A percentile compares a stretch with the other conserved stretches of the same genome.
phyloP scores from a whole-genome alignment of 1,284 basidiomycete species.

The Earliella scabrosa region DNA sequence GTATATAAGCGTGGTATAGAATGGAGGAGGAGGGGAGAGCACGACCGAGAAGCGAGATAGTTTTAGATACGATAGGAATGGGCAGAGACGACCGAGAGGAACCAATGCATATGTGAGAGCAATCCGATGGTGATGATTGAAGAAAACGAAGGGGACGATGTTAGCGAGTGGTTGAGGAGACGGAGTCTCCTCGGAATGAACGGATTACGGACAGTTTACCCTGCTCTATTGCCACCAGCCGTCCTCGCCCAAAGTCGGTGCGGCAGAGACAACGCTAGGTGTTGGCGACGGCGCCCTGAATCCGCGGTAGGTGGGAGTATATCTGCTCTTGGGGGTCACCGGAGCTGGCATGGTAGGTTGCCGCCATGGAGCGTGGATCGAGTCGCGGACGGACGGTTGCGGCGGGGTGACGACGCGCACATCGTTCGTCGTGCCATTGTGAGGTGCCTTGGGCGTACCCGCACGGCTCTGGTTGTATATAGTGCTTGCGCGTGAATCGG shows the following conservation, averaged over 20 bases:
- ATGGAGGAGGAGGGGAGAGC: slow-evolving; percentile 3
- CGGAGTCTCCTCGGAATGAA: too few species aligned
- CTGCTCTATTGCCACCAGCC: slow-evolving; percentile 71
- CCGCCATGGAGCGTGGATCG: slow-evolving; percentile 67
- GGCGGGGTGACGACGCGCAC: slow-evolving; percentile 51
- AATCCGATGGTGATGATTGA: slow-evolving; percentile 17
- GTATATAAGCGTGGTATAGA: slow-evolving; percentile 25
- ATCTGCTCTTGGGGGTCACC: slow-evolving; percentile 38
- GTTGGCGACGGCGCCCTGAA: slow-evolving; percentile 65
- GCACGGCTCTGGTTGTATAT: slow-evolving; percentile 49
- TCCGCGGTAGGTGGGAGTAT: slow-evolving; percentile 36
- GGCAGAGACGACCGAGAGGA: slow-evolving; percentile 4
- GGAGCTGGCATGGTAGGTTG: slow-evolving; percentile 10
- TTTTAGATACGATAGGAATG: slow-evolving; percentile 15
- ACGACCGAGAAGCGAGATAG: slow-evolving; percentile 15
- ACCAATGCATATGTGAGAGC: slow-evolving; percentile 27
- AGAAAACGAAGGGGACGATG: slow-evolving; percentile 2
- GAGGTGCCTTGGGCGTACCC: slow-evolving; percentile 42
- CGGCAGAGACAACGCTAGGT: slow-evolving; percentile 71
- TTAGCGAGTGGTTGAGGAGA: not conserved
- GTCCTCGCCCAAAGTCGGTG: slow-evolving; percentile 69
- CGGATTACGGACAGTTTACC: too few species aligned
- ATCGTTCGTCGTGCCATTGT: slow-evolving; percentile 32
- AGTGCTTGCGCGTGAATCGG: slow-evolving; percentile 73
- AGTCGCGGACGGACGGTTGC: slow-evolving; percentile 68